A percentile compares a stretch with the other conserved stretches of the same genome.
phyloP scores from a whole-genome alignment of 2,329 filamentous ascomycete genomes.

The Penicillium sp. region DNA sequence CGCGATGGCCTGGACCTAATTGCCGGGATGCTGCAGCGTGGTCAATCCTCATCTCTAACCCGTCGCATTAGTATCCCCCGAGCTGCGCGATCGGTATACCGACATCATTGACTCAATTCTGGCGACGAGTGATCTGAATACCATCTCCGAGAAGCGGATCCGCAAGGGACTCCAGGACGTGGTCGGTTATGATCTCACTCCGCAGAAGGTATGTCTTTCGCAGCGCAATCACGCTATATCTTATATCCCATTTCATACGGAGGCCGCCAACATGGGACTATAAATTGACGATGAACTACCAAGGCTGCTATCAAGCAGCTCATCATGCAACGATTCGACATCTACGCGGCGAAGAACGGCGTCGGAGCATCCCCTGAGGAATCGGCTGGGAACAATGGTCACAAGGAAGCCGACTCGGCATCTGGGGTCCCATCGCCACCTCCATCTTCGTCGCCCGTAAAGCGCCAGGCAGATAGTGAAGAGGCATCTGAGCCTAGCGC shows the following conservation, averaged over 20 bases:
- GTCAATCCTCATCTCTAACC: conserved; percentile 19
- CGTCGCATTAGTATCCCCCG: conserved; percentile 46
- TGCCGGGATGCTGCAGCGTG: conserved; percentile 21
- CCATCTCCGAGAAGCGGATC: conserved; percentile 64
- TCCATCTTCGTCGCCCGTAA: conserved; percentile 38
- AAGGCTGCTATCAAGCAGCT: conserved; percentile 68
- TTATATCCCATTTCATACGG: background rate
- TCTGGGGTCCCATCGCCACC: conserved; percentile 33
- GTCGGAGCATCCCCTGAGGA: conserved; percentile 34
- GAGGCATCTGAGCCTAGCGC: conserved; percentile 39
- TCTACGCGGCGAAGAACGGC: conserved; percentile 52
- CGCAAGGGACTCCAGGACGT: conserved; percentile 61
- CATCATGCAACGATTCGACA: conserved; percentile 72
- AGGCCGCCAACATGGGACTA: background rate
- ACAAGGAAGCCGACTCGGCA: conserved; percentile 26
- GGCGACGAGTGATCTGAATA: conserved; percentile 59
- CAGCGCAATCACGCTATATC: background rate
- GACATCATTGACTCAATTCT: conserved; percentile 63
- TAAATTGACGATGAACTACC: conserved; percentile 1
- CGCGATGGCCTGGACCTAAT: conserved; percentile 21
- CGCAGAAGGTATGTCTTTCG: conserved; percentile 54
- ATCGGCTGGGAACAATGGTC: conserved; percentile 36
- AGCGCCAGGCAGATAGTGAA: conserved; percentile 44
- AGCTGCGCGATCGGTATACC: conserved; percentile 51
- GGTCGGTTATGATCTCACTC: conserved; percentile 60